Evolutionary conservation across 148 eudicot genomes (phyloP), one percentile per base, ranked within the genome.

Genomic region (Gaultheria prostrata): DNA sequence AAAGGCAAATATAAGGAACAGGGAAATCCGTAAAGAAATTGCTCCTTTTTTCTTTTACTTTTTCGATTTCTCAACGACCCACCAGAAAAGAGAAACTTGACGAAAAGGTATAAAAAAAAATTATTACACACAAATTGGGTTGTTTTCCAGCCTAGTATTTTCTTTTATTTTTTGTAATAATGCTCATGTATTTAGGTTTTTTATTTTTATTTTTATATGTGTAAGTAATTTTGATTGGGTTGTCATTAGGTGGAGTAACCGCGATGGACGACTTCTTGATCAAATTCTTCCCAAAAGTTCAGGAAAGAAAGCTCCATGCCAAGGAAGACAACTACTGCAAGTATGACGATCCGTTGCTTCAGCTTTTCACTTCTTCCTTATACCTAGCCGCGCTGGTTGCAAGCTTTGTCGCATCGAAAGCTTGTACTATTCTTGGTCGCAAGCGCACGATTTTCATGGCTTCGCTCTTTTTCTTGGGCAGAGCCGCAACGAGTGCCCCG

Each of bases 301-400:
- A 69, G 12, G 77, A 81, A 13, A 81, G 61, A 13, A 81, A 81
- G 20, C 63, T 49, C 1, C 83, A 81, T 20, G 83, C 77, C 7
- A 67, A 81, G 76, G 83, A 81, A 69, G 12, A 70, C 77, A 81
- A 81, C 46, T 81, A 81, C 63, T 81, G 83, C 63, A 81, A 81
- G 28, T 81, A 81, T 20, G 48, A 81, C 30, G 77, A 81, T 32
- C 77, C 51, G 17, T 1, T 48, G 10, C 83, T 81, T 49, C 77
- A 81, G 63, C 63, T 81, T 20, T 81, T 81, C 77, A 81, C 77
- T 3, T 81, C 77, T 0, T 94, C 97, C 0, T 73, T 94, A 78
- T 94, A 94, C 87, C 81, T 94, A 0, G 92, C 95, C 11, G 97
- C 97, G 1, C 91, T 94, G 1, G 87, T 91, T 8, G 82, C 93